Evolutionary conservation across 2,329 filamentous ascomycete species (phyloP).

Genomic region (Fusarium continuum): DNA sequence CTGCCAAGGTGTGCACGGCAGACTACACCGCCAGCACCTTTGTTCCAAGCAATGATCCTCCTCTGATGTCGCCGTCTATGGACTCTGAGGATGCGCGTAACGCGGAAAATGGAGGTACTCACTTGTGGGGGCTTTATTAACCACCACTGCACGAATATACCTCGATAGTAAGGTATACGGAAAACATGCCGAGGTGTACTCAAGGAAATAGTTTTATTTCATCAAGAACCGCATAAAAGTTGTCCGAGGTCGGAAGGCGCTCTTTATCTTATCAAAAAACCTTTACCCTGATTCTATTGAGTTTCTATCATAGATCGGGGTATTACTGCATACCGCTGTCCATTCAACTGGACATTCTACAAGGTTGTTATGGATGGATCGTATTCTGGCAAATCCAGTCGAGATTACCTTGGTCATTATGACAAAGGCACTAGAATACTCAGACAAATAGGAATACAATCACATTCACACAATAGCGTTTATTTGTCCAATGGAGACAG

Average conservation of each 20-base stretch:
- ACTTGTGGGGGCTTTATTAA: conserved; percentile 13
- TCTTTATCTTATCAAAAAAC: background rate
- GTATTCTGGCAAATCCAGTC: background rate
- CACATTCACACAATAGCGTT: too few relatives aligned
- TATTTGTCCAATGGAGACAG: too few relatives aligned
- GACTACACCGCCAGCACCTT: conserved; percentile 13
- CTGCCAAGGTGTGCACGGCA: conserved; percentile 13
- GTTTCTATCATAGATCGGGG: background rate
- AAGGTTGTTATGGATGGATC: background rate
- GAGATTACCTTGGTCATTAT: background rate
- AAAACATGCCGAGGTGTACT: background rate
- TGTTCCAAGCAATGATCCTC: background rate
- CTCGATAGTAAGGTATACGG: conserved; percentile 11
- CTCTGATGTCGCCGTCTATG: conserved; percentile 16
- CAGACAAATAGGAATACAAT: background rate
- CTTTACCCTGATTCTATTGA: background rate
- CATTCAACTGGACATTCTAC: background rate
- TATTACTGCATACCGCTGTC: background rate
- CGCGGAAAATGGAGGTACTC: conserved; percentile 9
- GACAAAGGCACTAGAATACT: background rate
- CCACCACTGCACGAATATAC: background rate
- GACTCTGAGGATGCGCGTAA: conserved; percentile 27
- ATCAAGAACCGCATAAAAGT: background rate
- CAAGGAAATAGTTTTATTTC: background rate
- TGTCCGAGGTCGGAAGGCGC: background rate